These are phyloP conservation scores for Colletotrichum incanum DNA, from an alignment of 2,329 filamentous ascomycete species.

Conservation along the genomic window DNA sequence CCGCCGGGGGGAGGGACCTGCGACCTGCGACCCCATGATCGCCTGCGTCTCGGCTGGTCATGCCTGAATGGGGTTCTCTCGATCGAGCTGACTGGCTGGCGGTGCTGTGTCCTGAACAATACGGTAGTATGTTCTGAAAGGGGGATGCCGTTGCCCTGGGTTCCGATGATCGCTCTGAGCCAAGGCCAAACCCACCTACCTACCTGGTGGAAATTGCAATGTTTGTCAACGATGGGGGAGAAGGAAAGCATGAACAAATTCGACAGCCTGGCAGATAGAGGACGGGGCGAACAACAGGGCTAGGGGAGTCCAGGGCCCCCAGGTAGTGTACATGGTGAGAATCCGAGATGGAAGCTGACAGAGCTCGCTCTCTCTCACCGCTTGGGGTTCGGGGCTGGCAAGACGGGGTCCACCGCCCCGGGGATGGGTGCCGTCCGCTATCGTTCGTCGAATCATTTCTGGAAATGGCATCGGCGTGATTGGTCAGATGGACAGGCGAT, in stretches of 20 bases:
- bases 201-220: conserved; percentile 21
- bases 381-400: conserved; percentile 29
- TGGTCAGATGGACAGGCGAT: conserved; percentile 26
- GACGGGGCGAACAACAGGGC: not conserved
- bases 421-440: conserved; percentile 11
- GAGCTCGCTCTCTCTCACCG: conserved; percentile 32
- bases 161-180: conserved; percentile 18
- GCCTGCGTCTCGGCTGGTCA: conserved; percentile 38
- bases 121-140: conserved; percentile 8
- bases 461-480: conserved; percentile 28
- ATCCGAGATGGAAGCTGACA: not conserved
- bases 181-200: conserved; percentile 10
- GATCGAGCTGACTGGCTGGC: not conserved
- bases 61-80: conserved; percentile 36
- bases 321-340: conserved; percentile 3
- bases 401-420: conserved; percentile 11
- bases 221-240: not conserved
- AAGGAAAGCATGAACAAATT: not conserved
- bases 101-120: not conserved
- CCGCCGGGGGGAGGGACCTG: conserved; percentile 26
- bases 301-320: not conserved
- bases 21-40: conserved; percentile 41
- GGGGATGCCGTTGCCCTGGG: not conserved
- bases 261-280: conserved; percentile 7
- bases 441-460: conserved; percentile 33